phyloP scores from a whole-genome alignment of 805 yeast genomes.

The Jamesozyma piceae region DNA sequence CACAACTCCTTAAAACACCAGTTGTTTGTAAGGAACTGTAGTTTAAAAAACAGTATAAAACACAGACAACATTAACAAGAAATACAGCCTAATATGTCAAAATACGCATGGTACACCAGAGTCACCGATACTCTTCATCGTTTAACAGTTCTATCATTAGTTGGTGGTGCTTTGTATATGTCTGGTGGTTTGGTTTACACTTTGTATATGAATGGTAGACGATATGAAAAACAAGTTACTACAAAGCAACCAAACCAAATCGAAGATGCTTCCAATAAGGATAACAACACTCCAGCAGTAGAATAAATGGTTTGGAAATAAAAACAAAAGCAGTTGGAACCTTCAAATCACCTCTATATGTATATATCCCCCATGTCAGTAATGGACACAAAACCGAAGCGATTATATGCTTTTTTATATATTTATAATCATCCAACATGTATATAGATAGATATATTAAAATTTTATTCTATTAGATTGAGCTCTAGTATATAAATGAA shows the following conservation, averaged over 20 bases:
- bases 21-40: too few species aligned
- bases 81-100: too few species aligned
- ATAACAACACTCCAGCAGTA: neutral
- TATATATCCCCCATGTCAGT: neutral
- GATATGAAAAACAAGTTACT: constrained; percentile 36
- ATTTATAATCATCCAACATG: neutral
- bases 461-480: neutral
- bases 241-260: neutral
- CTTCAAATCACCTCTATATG: neutral
- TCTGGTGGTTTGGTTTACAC: constrained; percentile 44
- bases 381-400: neutral
- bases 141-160: constrained; percentile 55
- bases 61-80: too few species aligned
- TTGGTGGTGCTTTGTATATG: constrained; percentile 49
- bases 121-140: constrained; percentile 66
- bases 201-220: constrained; percentile 43
- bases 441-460: neutral
- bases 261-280: neutral
- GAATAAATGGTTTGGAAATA: neutral
- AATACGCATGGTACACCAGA: constrained; percentile 68
- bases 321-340: too few species aligned
- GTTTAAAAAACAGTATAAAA: too few species aligned
- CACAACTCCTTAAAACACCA: neutral
- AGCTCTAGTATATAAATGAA: neutral
- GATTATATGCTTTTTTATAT: too few species aligned